phyloP scores from a whole-genome alignment of 176 grass and related monocot genomes.

The Aechmea fasciata region DNA sequence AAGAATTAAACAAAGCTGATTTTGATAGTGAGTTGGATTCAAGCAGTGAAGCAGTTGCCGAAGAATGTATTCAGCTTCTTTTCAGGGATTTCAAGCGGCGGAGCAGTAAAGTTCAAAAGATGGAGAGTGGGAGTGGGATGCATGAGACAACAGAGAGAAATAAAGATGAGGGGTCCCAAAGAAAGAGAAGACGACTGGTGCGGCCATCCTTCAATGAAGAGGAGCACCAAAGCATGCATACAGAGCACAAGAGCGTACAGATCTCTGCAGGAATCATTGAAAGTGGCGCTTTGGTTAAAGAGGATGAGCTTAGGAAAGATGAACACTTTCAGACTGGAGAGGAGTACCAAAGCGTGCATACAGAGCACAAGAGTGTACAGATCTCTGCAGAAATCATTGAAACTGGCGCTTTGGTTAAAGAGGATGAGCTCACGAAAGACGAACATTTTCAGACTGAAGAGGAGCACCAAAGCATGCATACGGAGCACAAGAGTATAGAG shows the following conservation, averaged over 20 bases:
- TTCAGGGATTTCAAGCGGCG: slow-evolving; percentile 16
- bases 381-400: slow-evolving; percentile 8
- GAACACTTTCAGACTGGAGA: neutral
- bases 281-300: neutral
- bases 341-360: slow-evolving; percentile 18
- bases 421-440: slow-evolving; percentile 4
- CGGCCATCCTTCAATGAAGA: slow-evolving; percentile 21
- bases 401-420: slow-evolving; percentile 17
- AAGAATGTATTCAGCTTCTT: slow-evolving; percentile 19
- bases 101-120: slow-evolving; percentile 9
- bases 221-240: slow-evolving; percentile 17
- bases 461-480: neutral
- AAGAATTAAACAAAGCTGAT: slow-evolving; percentile 1
- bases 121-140: slow-evolving; percentile 8
- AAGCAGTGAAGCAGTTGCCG: slow-evolving; percentile 9
- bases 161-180: slow-evolving; percentile 20
- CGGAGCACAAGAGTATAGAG: neutral
- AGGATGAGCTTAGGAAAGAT: too few relatives aligned
- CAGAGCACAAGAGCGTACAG: neutral
- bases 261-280: slow-evolving; percentile 10
- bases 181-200: slow-evolving; percentile 27
- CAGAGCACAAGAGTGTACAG: neutral
- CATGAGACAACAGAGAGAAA: slow-evolving; percentile 10
- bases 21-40: slow-evolving; percentile 20
- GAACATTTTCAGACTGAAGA: slow-evolving; percentile 20